Evolutionary conservation across 1,139 yeast species (phyloP), one percentile per base, ranked within the genome.

Genomic region (Tardiomyces depauwii): DNA sequence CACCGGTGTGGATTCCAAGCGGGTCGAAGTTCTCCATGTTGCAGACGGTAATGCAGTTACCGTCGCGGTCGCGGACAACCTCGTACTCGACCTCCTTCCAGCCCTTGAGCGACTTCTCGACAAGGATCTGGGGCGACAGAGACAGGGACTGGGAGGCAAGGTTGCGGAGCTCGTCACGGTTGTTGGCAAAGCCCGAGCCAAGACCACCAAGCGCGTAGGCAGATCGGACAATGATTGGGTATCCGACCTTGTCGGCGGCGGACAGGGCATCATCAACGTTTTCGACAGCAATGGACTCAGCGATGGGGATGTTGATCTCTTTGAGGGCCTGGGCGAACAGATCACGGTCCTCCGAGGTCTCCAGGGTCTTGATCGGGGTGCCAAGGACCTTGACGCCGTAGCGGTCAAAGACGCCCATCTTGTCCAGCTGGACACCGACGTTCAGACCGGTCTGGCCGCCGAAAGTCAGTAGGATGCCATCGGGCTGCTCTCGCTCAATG

Each of bases 11-110:
- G 61, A 91, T 89, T 66, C 98, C 98, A 61, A 91, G 78, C 45
- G 98, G 98, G 71, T 91, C 98, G 60, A 91, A 91, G 73, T 91
- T 91, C 71, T 91, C 98, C 98, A 91, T 91, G 72, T 91, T 91
- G 78, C 98, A 91, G 53, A 91, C 98, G 46, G 98, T 91, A 62
- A 91, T 88, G 79, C 98, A 91, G 78, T 91, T 91, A 68, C 87
- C 97, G 57, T 79, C 82, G 44, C 95, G 93, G 72, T 91, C 98
- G 66, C 98, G 85, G 51, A 91, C 98, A 68, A 91, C 98, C 71
- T 91, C 98, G 66, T 91, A 91, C 71, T 91, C 98, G 58, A 91
- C 87, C 72, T 91, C 98, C 68, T 91, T 91, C 98, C 98, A 91
- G 55, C 98, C 98, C 73, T 91, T 91, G 95, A 91, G 85, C 45